Evolutionary conservation across 495 filamentous ascomycete species (phyloP), one percentile per base, ranked within the genome.

Genomic region (Lophium mytilinum): DNA sequence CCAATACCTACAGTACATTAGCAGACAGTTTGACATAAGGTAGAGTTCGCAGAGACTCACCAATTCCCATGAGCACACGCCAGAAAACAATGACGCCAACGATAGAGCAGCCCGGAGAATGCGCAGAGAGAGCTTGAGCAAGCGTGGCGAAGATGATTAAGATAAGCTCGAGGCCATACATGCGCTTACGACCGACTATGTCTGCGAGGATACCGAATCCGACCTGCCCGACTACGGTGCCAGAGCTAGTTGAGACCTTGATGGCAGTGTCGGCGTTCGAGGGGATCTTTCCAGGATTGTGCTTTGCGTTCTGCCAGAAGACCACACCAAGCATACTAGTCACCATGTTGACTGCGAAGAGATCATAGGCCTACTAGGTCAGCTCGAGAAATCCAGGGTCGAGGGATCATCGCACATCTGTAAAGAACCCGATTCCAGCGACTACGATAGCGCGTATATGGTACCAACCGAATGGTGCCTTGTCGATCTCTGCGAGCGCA

Each of bases 101-200:
- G 52, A 94, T 81, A 34, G 85, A 79, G 52, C 90, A 80, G 1
- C 81, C 79, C 11, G 74, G 76, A n/a, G 86, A 89, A 30, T 72
- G 69, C 9, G 85, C 82, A n/a, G 82, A 68, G 45, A 94, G 75
- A 43, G 86, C 69, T 70, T 92, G 88, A 51, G 85, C 88, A 42
- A 95, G 73, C 17, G 88, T 93, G 7, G 87, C 85, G 58, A 88
- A 79, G 68, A 94, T 94, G 71, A 95, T 93, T 61, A 95, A 73
- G 65, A 93, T 89, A 60, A 95, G 72, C 69, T 94, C 90, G 46
- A 93, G 74, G 43, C 90, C 90, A 70, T 95, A 95, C 84, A 95
- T 92, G 50, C 74, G 78, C 76, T 88, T 89, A 50, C 88, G 83
- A 50, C 88, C 87, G 53, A 90, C 78, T 21, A 83, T 72, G 75